Conservation (phyloP, 2,329 filamentous ascomycete genomes). For the Calonectria pteridis region DNA sequence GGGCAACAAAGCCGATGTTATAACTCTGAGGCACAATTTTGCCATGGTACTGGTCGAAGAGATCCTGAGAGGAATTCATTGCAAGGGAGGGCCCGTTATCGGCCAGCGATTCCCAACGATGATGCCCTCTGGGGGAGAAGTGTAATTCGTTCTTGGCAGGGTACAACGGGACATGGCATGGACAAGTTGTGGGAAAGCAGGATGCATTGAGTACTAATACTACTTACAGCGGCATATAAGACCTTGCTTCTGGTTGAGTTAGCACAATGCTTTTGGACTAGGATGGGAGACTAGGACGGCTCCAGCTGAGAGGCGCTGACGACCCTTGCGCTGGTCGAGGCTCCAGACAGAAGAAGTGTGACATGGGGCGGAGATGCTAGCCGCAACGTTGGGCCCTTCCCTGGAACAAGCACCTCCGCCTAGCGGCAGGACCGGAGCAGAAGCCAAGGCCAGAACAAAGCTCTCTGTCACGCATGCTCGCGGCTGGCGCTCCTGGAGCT, state of each 20-base stretch:
- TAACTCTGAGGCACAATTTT: slow-evolving; percentile 63
- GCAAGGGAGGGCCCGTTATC: slow-evolving; percentile 15
- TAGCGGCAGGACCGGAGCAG: background rate
- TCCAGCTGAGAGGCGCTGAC: background rate
- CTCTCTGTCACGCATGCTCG: background rate
- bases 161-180: slow-evolving; percentile 1
- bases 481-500: slow-evolving; percentile 24
- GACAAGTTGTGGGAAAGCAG: background rate
- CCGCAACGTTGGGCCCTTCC: background rate
- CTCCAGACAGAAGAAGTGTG: background rate
- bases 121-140: slow-evolving; percentile 23
- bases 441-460: background rate
- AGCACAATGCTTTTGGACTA: slow-evolving; percentile 20
- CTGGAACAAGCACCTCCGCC: background rate
- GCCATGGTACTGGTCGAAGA: slow-evolving; percentile 57
- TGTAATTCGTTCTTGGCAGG: slow-evolving; percentile 9
- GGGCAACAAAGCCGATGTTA: slow-evolving; percentile 72
- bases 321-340: slow-evolving; percentile 7
- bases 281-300: slow-evolving; percentile 11
- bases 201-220: slow-evolving; percentile 16
- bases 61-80: slow-evolving; percentile 44
- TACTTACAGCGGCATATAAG: background rate
- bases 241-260: slow-evolving; percentile 35
- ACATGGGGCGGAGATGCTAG: slow-evolving; percentile 8
- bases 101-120: slow-evolving; percentile 28